Base-by-base conservation (phyloP, 179 eudicot species). In the Dionaea muscipula region DNA sequence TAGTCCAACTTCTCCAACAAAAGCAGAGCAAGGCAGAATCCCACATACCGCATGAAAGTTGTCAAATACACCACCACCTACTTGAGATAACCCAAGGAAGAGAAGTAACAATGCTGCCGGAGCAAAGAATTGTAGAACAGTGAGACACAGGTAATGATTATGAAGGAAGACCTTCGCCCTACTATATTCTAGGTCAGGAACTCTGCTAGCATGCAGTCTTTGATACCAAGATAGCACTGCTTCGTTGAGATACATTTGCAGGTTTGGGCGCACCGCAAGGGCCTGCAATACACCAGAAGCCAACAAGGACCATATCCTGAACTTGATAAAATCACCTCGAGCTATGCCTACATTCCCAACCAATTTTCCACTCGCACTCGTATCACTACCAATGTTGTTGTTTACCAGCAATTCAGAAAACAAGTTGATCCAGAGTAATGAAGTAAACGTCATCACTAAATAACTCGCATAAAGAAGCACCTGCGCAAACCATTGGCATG, bases 151-250 rank as follows among this genome's bases (percentile, higher is more conserved):
- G 62, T 73, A 80, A 60, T 91, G 96, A 58, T 84, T 82, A 74
- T 91, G 96, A 43, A 91, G 72, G 61, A 87, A 91, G 51, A 91
- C 98, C 71, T 91, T 91, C 0, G 98, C 98, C 76, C 98, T 70
- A 63, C 98, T 84, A 60, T 73, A 87, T 16, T 72, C 94, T 75
- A 81, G 57, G 15, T 87, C 96, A 2, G 98, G 98, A 38, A 87
- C 80, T 60, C 74, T 76, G 57, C 98, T 79, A 22, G 88, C 78
- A 38, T 91, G 98, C 66, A 91, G 64, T 59, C 98, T 78, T 53
- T 91, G 98, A 59, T 91, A 87, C 98, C 98, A 91, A 45, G 84
- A 77, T 26, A 91, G 66, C 39, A 91, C 93, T 0, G 94, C 96
- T 65, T 91, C 98, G 15, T 91, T 87, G 69, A 91, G 67, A 68